A percentile compares a stretch with the other conserved stretches of the same genome.
These are phyloP conservation scores for Mycena epipterygia DNA, from an alignment of 768 basidiomycete genomes.

Conservation along the genomic window DNA sequence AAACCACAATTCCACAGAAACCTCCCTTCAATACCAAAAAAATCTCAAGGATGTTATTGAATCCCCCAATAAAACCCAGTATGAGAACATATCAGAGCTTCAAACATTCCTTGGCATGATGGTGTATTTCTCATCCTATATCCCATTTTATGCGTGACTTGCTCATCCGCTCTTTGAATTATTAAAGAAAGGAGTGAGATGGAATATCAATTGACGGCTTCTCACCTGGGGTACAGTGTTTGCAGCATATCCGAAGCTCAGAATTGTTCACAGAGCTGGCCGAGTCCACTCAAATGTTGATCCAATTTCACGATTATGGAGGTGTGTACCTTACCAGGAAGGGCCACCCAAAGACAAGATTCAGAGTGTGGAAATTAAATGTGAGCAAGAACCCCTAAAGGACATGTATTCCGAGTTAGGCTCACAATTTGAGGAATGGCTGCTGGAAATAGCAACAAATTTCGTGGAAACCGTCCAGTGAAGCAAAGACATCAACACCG, in stretches of 20 bases:
- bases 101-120: too few relatives aligned
- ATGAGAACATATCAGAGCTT: too few relatives aligned
- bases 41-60: background rate
- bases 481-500: too few relatives aligned
- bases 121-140: too few relatives aligned
- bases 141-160: too few relatives aligned
- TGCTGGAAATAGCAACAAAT: background rate
- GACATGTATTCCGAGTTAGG: background rate
- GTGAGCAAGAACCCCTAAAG: background rate
- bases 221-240: background rate
- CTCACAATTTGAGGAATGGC: background rate
- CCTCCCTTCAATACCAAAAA: background rate
- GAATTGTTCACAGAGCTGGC: background rate
- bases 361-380: background rate
- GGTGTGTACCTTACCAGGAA: background rate
- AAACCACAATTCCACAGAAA: background rate
- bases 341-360: background rate
- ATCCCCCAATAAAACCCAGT: constrained; percentile 30
- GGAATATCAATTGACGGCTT: background rate
- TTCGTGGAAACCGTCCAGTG: background rate
- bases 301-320: background rate
- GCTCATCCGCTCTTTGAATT: too few relatives aligned
- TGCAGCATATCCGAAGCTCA: background rate
- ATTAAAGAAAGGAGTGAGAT: too few relatives aligned
- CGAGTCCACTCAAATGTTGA: background rate